Base-by-base conservation (phyloP, 495 filamentous ascomycete genomes). In the Tuber umbilicatum region DNA sequence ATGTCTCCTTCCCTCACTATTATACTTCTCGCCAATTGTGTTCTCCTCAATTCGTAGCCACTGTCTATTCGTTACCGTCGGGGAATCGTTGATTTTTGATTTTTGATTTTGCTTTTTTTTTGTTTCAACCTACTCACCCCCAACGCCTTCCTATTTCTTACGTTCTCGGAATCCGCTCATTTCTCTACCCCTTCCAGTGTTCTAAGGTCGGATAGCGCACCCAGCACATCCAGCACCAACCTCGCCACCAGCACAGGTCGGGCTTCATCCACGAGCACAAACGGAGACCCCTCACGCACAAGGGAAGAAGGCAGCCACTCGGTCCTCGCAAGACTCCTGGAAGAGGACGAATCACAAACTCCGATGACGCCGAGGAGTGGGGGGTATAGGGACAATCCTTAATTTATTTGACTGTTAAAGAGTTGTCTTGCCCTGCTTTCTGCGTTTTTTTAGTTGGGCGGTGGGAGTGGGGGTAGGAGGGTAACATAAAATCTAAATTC, bases 11-110 rank as follows among this genome's bases (percentile, higher is more conserved):
- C 23, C 12, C 0, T 55, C 23, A 55, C 47, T 31, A 64, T 31
- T 5, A 64, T 31, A 31, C 9, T 27, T 4, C 50, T 31, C 27
- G 17, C n/a, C 27, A 16, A 16, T 31, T 64, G 17, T 31, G 55
- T 31, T 31, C 27, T 31, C 9, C 50, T 64, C 27, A 64, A 64
- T 31, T 2, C n/a, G 12, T 31, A 31, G 3, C 3, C n/a, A 60
- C 55, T 31, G 12, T 31, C 31, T 10, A 31, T 64, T 27, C n/a
- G 17, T 27, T 55, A 38, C 72, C 77, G 75, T 79, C 64, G 77
- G 75, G 60, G 77, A 79, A 43, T 72, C 75, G 42, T 70, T 40
- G 75, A n/a, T 69, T 77, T 75, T 72, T 72, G 39, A 47, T 72
- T 45, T 67, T 45, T 70, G 35, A n/a, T 23, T 21, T 64, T 47